These are phyloP conservation scores for Gloeostereum incarnatum DNA, from an alignment of 768 basidiomycete species.

Conservation along the genomic window DNA sequence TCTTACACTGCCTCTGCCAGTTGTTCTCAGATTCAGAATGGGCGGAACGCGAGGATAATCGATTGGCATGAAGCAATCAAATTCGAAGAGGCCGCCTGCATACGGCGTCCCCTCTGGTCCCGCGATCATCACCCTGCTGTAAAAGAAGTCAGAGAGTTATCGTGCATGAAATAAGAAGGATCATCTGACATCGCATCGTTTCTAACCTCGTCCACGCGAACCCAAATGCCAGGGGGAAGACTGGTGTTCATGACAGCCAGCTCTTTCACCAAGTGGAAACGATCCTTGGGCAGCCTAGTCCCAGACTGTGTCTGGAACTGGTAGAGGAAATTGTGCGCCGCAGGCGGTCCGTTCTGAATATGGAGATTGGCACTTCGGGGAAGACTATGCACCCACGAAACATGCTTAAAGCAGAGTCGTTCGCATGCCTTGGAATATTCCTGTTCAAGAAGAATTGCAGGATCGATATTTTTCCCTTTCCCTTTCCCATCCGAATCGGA, in stretches of 20 bases:
- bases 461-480: constrained; percentile 21
- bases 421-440: constrained; percentile 35
- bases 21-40: constrained; percentile 40
- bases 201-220: constrained; percentile 46
- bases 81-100: constrained; percentile 44
- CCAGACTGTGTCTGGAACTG: constrained; percentile 23
- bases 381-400: constrained; percentile 23
- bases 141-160: constrained; percentile 5
- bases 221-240: constrained; percentile 48
- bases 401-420: constrained; percentile 35
- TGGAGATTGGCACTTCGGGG: constrained; percentile 13
- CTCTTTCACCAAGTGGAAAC: constrained; percentile 46
- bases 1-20: constrained; percentile 36
- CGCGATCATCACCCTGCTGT: constrained; percentile 47
- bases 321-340: constrained; percentile 22
- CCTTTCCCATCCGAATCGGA: constrained; percentile 13
- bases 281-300: constrained; percentile 34
- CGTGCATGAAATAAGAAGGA: constrained; percentile 2
- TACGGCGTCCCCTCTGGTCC: constrained; percentile 50
- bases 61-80: constrained; percentile 47
- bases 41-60: constrained; percentile 40
- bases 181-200: constrained; percentile 43
- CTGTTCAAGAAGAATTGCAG: constrained; percentile 24
- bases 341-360: constrained; percentile 7
- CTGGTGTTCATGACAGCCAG: constrained; percentile 46